Base-by-base conservation (phyloP, 768 basidiomycete species). In the Austroboletus festivus region DNA sequence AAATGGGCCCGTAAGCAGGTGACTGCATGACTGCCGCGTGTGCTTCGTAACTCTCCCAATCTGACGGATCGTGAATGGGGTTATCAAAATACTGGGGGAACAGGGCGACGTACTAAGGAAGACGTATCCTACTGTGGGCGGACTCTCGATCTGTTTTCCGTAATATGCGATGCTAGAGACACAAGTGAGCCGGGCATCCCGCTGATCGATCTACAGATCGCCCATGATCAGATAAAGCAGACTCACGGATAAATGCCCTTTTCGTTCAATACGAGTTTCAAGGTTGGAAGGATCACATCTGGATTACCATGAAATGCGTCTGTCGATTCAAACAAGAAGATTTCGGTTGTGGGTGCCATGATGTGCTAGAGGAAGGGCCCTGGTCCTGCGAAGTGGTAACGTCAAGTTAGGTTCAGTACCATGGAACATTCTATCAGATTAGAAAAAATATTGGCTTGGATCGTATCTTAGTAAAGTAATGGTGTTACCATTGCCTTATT, bases 11-110 rank as follows among this genome's bases (percentile, higher is more conserved):
- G 23, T 60, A 59, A 4, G 33, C 23, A 1, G 46, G 26, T 8
- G 16, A 35, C 3, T 52, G 20, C 1, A 57, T 54, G 26, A 60
- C 0, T 0, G 50, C 47, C 31, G 52, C 30, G 50, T 65, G 65
- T n/a, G 51, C 35, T 9, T 64, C 57, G 10, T 44, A 50, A 31
- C 12, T 60, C 12, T 62, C 65, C 63, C 62, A 65, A 44, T 67
- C 65, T 67, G 22, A 9, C 12, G 5, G 19, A 38, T 15, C 18
- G 22, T n/a, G 5, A 3, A 12, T 40, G 4, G 45, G 4, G 18
- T 38, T 13, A 22, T 34, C 16, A 16, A 20, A 23, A 11, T 20
- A 3, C 16, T n/a, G 21, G 7, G 30, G 15, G 34, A 6, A 8
- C 9, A n/a, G 3, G 22, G 21, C 18, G 13, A 43, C 60, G 16